phyloP scores from a whole-genome alignment of 495 filamentous ascomycete genomes.

The Talaromyces borbonicus region DNA sequence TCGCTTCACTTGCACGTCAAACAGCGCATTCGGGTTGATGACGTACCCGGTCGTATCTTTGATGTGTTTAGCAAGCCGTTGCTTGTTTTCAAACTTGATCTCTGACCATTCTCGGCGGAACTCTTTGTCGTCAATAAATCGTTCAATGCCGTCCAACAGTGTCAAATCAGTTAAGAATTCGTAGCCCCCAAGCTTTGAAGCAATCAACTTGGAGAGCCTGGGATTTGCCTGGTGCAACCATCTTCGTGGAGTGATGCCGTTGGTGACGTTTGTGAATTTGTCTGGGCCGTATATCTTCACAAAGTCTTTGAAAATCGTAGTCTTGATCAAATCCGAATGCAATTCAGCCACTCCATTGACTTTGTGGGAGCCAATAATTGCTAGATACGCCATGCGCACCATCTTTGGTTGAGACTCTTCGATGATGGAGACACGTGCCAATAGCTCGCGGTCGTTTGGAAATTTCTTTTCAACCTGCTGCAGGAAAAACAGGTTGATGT shows the following conservation, averaged over 20 bases:
- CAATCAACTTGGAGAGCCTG: constrained; percentile 80
- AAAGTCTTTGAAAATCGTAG: constrained; percentile 99
- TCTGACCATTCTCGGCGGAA: constrained; percentile 89
- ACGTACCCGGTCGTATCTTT: constrained; percentile 65
- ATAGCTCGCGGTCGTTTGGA: constrained; percentile 79
- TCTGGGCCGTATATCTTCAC: constrained; percentile 87
- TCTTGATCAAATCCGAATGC: constrained; percentile 93
- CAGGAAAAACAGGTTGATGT: constrained; percentile 92
- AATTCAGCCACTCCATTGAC: constrained; percentile 97
- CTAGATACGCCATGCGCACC: constrained; percentile 92
- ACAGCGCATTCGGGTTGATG: constrained; percentile 81
- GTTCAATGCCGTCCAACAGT: constrained; percentile 71
- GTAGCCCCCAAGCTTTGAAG: constrained; percentile 73
- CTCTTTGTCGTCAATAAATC: constrained; percentile 67
- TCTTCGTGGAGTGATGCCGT: constrained; percentile 87
- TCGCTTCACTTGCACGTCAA: constrained; percentile 96
- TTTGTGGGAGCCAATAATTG: constrained; percentile 96
- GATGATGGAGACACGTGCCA: constrained; percentile 83
- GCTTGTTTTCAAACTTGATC: constrained; percentile 73
- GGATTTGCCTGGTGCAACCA: constrained; percentile 99
- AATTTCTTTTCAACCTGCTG: constrained; percentile 82
- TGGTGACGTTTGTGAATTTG: constrained; percentile 98
- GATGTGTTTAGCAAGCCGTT: constrained; percentile 82
- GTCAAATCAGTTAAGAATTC: constrained; percentile 84
- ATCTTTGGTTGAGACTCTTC: constrained; percentile 97